These are phyloP conservation scores for Penicillium corylophilum DNA, from an alignment of 2,329 filamentous ascomycete species.

Conservation along the genomic window DNA sequence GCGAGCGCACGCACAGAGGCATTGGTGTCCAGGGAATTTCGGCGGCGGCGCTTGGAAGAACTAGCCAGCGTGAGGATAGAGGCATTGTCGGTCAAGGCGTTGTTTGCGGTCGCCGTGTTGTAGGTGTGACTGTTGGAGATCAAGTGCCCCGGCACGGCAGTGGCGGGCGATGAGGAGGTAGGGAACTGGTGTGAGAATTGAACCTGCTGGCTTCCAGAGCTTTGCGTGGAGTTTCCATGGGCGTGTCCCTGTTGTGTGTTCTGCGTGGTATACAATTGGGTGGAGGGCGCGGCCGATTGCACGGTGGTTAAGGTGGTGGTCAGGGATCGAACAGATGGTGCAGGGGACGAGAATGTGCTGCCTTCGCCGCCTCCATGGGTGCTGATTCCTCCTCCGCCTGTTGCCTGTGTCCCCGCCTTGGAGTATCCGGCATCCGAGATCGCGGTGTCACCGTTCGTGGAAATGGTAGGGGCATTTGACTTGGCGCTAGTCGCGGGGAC, in stretches of 20 bases:
- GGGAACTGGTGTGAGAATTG: conserved; percentile 63
- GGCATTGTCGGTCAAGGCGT: conserved; percentile 64
- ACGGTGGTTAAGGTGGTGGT: conserved; percentile 67
- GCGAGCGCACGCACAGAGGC: conserved; percentile 65
- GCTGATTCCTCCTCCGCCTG: conserved; percentile 63
- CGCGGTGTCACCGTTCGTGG: conserved; percentile 76
- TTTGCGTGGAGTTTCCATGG: conserved; percentile 39
- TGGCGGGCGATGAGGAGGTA: conserved; percentile 51
- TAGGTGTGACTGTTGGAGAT: conserved; percentile 57
- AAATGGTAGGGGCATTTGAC: conserved; percentile 74
- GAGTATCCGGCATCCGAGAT: conserved; percentile 75
- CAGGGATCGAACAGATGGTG: conserved; percentile 63
- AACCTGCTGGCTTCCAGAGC: conserved; percentile 40
- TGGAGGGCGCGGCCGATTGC: conserved; percentile 59
- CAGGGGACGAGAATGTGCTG: conserved; percentile 65
- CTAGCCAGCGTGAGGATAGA: conserved; percentile 65
- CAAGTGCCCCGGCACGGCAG: conserved; percentile 61
- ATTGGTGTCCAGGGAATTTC: conserved; percentile 65
- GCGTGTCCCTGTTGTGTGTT: conserved; percentile 31
- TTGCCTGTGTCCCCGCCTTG: conserved; percentile 72
- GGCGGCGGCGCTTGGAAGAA: conserved; percentile 61
- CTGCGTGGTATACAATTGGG: conserved; percentile 41
- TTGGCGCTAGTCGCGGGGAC: conserved; percentile 64
- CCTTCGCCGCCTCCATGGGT: conserved; percentile 65
- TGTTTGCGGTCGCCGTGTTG: conserved; percentile 61